A percentile compares a stretch with the other conserved stretches of the same genome.
These are phyloP conservation scores for Amphichorda felina DNA, from an alignment of 2,329 filamentous ascomycete genomes.

Conservation along the genomic window DNA sequence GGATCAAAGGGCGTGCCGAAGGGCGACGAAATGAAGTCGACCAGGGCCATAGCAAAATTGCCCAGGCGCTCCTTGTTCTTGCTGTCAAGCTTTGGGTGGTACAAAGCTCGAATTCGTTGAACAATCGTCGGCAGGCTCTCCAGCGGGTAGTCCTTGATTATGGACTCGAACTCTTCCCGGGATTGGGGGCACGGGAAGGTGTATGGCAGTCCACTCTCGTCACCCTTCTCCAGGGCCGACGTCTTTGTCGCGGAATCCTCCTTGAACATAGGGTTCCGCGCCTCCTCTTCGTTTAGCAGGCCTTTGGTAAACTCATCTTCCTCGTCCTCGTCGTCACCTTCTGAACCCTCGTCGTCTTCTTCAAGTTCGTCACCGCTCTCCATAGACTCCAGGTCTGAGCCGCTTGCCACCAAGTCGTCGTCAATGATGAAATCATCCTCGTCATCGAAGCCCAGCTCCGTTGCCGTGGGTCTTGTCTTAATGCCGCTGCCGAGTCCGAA, in stretches of 20 bases:
- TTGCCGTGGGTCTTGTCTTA: slow-evolving; percentile 40
- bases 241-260: slow-evolving; percentile 28
- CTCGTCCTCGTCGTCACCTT: slow-evolving; percentile 23
- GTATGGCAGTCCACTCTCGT: slow-evolving; percentile 56
- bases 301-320: slow-evolving; percentile 66
- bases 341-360: slow-evolving; percentile 30
- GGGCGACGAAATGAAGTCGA: slow-evolving; percentile 45
- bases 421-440: slow-evolving; percentile 92
- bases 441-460: slow-evolving; percentile 68
- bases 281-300: slow-evolving; percentile 47
- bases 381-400: slow-evolving; percentile 35
- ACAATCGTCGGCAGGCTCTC: slow-evolving; percentile 66
- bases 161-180: slow-evolving; percentile 60
- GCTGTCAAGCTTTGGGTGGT: slow-evolving; percentile 76
- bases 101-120: slow-evolving; percentile 81
- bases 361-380: slow-evolving; percentile 42
- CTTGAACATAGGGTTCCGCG: slow-evolving; percentile 38
- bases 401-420: slow-evolving; percentile 75
- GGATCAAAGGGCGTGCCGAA: slow-evolving; percentile 22
- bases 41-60: slow-evolving; percentile 52
- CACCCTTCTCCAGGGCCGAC: slow-evolving; percentile 20
- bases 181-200: slow-evolving; percentile 78
- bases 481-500: slow-evolving; percentile 51
- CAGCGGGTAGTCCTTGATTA: slow-evolving; percentile 48
- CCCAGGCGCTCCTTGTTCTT: slow-evolving; percentile 77